Evolutionary conservation across 306 rosid species (phyloP), one percentile per base, ranked within the genome.

Genomic region (Cucurbita maxima): DNA sequence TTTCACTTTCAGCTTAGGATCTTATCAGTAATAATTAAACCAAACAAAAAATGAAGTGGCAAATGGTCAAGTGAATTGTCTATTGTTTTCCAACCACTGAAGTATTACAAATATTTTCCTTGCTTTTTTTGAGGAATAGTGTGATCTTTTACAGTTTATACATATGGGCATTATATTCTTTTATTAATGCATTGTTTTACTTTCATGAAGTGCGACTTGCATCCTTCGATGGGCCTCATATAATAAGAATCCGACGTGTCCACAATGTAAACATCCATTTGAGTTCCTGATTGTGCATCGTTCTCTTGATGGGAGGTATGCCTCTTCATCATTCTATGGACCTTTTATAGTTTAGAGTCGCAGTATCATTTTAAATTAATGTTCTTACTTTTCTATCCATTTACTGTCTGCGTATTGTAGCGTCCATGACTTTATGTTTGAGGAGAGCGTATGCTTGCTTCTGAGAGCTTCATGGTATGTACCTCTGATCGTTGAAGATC

Each of bases 151-250:
- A 44, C 44, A 0, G 16, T 10, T 40, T 1, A 51, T 66, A 19
- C 11, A 10, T 18, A 11, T 10, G 64, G 16, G 22, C 10, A 22
- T 71, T 51, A 9, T 55, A 8, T 73, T 6, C 74, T 57, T 71
- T 22, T 62, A 18, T 30, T 66, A 18, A 76, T 20, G 64, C 63
- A 30, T 16, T 30, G 30, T 59, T 6, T 56, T 76, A 79, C 19
- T 62, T 75, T 61, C 83, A 58, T 83, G 79, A 66, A 95, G 97
- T 72, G 92, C 85, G 74, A 91, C 87, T 22, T 95, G 99, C 85
- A 95, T 95, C 72, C 99, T 94, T 77, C 96, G 73, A 5, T 94
- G 99, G 99, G 96, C 89, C 71, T 85, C 97, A 0, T 89, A 91
- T 76, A 77, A 68, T n/a, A 75, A 83, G 61, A 86, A 84, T 30